Evolutionary conservation across 1,284 basidiomycete genomes (phyloP).

Genomic region (Cryptococcus sp.): DNA sequence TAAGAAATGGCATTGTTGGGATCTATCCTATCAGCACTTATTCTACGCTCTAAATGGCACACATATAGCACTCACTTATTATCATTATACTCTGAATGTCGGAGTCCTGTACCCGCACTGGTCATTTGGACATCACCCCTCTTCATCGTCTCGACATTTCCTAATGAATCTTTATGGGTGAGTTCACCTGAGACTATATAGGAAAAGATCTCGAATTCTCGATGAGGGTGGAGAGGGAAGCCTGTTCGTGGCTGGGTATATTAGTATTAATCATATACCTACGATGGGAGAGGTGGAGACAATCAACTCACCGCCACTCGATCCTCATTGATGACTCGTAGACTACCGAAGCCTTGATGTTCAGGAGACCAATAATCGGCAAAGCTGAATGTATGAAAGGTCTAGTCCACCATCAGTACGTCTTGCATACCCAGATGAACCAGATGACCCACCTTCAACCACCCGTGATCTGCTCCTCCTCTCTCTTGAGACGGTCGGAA

Average conservation of each 20-base stretch:
- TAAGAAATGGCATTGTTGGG: constrained; percentile 64
- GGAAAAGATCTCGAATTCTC: constrained; percentile 86
- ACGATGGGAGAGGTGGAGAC: neutral
- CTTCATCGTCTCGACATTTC: constrained; percentile 78
- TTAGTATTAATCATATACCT: neutral
- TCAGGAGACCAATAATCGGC: constrained; percentile 62
- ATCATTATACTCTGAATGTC: constrained; percentile 62
- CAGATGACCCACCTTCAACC: constrained; percentile 74
- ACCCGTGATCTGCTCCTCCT: constrained; percentile 75
- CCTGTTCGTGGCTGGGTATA: constrained; percentile 59
- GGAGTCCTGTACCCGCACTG: constrained; percentile 60
- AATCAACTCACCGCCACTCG: constrained; percentile 57
- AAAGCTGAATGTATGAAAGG: constrained; percentile 82
- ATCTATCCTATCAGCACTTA: neutral
- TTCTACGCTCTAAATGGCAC: neutral
- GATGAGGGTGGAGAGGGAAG: constrained; percentile 79
- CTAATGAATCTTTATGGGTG: constrained; percentile 71
- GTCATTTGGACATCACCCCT: constrained; percentile 88
- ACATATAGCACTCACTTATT: constrained; percentile 38
- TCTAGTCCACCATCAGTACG: constrained; percentile 35
- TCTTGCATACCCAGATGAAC: neutral
- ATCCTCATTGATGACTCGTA: constrained; percentile 77
- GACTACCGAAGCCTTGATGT: constrained; percentile 43
- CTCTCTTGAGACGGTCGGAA: constrained; percentile 61
- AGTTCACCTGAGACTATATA: constrained; percentile 58